Base-by-base conservation (phyloP, 305 asterid species). In the Fraxinus xanthoxyloides region DNA sequence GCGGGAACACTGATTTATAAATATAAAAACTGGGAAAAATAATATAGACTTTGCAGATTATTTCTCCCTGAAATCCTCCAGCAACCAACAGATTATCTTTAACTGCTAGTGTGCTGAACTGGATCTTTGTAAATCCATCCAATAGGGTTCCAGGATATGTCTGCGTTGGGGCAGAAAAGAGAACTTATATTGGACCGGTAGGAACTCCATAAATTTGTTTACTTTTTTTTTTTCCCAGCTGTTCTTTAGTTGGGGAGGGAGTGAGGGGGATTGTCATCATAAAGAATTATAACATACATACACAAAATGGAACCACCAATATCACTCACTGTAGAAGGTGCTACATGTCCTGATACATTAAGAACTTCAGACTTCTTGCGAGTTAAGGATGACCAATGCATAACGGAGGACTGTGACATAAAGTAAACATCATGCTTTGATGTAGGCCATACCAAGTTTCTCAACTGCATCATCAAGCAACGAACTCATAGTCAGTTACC, bases 31-130 rank as follows among this genome's bases (percentile, higher is more conserved):
- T 59, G 59, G 69, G 48, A 75, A 61, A 80, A 81, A 75, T 38
- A 21, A 69, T 17, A 77, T 65, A 30, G 15, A 93, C 99, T 98
- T 94, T 94, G 98, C 99, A 95, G 77, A 93, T 89, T 48, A 94
- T 90, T 84, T 94, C 97, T 77, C 94, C 93, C 81, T 93, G 98
- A 91, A 92, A 92, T 69, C 99, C 99, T 85, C 99, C 99, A 23
- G 97, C 98, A 84, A 95, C 97, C 77, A 95, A 88, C 86, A 94
- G 89, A 48, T 93, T 93, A 85, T 94, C 95, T 87, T 90, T 93
- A 80, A 93, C 98, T 15, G 99, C 97, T 77, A 95, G 88, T 61
- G 98, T 94, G 91, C 99, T 93, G 85, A 95, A 90, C 88, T 92
- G 97, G 72, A 97, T 94, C 87, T 94, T 94, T 1, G 92, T 89